Evolutionary conservation across 2,329 filamentous ascomycete species (phyloP).

Genomic region (Simplicillium aogashimaense): DNA sequence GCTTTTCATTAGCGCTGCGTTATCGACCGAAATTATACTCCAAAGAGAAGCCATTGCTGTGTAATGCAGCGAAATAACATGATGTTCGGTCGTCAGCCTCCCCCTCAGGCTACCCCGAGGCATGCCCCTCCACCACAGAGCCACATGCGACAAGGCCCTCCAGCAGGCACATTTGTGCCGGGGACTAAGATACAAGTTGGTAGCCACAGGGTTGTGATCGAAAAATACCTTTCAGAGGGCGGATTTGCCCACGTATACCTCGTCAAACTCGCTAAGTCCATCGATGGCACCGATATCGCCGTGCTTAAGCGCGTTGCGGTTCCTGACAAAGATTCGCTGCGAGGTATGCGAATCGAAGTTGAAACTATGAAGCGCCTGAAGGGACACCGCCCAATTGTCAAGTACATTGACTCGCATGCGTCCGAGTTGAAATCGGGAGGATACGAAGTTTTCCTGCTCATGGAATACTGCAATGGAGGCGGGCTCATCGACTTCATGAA

Average conservation of each 20-base stretch:
- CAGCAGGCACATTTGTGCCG: conserved; percentile 81
- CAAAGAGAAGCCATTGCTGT: not conserved
- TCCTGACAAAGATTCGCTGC: conserved; percentile 87
- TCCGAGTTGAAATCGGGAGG: conserved; percentile 87
- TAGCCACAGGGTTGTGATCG: conserved; percentile 82
- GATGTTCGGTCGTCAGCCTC: not conserved
- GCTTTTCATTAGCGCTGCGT: too few relatives aligned
- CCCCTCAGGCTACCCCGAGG: not conserved
- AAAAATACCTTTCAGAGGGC: conserved; percentile 95
- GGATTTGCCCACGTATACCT: conserved; percentile 98
- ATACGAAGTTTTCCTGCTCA: conserved; percentile 95
- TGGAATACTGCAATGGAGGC: conserved; percentile 94
- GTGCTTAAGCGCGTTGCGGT: conserved; percentile 94
- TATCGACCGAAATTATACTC: too few relatives aligned
- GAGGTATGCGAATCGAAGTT: conserved; percentile 95
- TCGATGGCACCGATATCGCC: conserved; percentile 70
- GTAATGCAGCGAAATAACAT: not conserved
- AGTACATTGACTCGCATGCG: conserved; percentile 96
- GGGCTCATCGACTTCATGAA: conserved; percentile 99
- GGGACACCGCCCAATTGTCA: conserved; percentile 92
- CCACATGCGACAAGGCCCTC: conserved; percentile 22
- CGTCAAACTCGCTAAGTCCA: conserved; percentile 69
- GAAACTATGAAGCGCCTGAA: conserved; percentile 99
- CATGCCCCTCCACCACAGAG: not conserved
- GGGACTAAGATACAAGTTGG: conserved; percentile 97